phyloP scores from a whole-genome alignment of 139 green algal genomes.

The Closterium sp. region DNA sequence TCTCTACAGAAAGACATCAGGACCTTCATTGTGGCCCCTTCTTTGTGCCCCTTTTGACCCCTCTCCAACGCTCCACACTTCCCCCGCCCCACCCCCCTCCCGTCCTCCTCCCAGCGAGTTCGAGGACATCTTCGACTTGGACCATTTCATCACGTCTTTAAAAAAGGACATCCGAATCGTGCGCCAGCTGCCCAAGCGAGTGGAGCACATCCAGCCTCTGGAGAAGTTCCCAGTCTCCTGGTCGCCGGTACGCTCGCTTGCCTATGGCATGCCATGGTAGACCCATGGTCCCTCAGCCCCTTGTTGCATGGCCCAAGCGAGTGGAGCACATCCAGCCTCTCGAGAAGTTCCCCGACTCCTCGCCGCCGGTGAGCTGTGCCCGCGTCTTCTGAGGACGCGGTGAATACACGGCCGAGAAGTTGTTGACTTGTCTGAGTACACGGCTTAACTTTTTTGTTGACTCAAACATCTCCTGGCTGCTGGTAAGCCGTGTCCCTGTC shows the following conservation, averaged over 20 bases:
- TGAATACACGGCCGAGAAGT: too few species aligned
- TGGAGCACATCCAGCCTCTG: background rate
- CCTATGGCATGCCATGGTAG: background rate
- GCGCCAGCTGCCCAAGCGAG: background rate
- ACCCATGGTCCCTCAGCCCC: background rate
- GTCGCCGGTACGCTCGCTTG: background rate
- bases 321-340: background rate
- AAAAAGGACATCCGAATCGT: constrained; percentile 6
- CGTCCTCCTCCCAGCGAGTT: constrained; percentile 12
- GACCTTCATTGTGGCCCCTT: background rate
- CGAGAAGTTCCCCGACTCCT: constrained; percentile 10
- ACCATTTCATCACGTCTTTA: constrained; percentile 10
- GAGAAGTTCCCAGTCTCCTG: constrained; percentile 7
- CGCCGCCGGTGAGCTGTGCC: background rate
- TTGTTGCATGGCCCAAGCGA: background rate
- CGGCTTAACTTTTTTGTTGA: too few species aligned
- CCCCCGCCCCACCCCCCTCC: background rate
- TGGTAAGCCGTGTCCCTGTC: too few species aligned
- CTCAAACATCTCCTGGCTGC: too few species aligned
- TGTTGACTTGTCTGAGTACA: too few species aligned
- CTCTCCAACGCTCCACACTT: background rate
- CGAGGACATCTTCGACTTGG: constrained; percentile 34
- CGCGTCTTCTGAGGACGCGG: too few species aligned
- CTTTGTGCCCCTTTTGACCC: background rate
- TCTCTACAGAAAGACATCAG: too few species aligned